Evolutionary conservation across 805 yeast species (phyloP), one percentile per base, ranked within the genome.

Genomic region (Maudiozyma barnettii): DNA sequence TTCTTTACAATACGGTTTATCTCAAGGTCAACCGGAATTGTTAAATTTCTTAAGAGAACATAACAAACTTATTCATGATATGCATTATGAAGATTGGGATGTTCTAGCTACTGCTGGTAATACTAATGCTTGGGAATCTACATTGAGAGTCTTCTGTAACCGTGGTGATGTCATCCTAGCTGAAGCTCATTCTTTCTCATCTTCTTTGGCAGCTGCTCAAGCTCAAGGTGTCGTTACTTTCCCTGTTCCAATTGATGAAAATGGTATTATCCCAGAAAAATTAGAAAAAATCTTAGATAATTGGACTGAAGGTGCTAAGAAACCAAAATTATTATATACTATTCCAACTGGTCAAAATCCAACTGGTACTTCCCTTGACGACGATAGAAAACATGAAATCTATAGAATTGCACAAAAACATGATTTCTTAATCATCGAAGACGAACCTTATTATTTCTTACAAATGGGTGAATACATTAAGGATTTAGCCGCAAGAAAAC

Each of bases 311-410:
- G 69, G 64, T 39, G 60, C 65, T 45, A 79, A 81, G 52, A 80
- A 80, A 67, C 98, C 98, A 55, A 88, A 84, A 67, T 71, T 91
- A 50, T 73, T 91, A 57, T 93, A 93, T 77, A 81, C 93, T 38
- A 87, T 91, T 58, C 83, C 93, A 54, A 93, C 98, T 8, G 99
- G 99, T 52, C 98, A 93, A 72, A 91, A 91, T 75, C 99, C 99
- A 53, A 90, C 97, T 18, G 99, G 99, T 36, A 81, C 95, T 3
- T 84, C 88, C 21, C 72, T 93, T 58, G 72, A 83, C 33, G 68
- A 60, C 23, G 90, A 86, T 59, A 81, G 98, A 71, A 85, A 96
- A 70, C 64, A 69, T 51, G 78, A 75, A 48, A 76, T 93, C 55
- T 90, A 89, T 68, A 75, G 77, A 51, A 63, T 91, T 52, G 91